phyloP scores from a whole-genome alignment of 495 filamentous ascomycete species.

The Neohortaea acidophila region DNA sequence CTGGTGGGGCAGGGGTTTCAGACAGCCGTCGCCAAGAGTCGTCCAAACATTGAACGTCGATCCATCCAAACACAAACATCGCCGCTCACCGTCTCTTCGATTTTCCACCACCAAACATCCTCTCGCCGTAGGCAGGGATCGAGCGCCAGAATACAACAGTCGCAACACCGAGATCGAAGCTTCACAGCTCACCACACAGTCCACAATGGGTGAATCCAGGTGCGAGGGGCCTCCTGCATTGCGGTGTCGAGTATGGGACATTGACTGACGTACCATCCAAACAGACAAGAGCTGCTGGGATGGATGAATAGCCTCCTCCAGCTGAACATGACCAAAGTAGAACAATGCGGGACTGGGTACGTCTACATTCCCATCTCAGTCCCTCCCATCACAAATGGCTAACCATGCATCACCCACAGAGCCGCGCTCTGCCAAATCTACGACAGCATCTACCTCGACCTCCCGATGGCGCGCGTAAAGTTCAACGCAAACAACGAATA shows the following conservation, averaged over 20 bases:
- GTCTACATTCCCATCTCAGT: constrained; percentile 29
- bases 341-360: constrained; percentile 98
- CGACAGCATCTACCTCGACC: constrained; percentile 91
- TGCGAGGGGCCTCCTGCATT: no score
- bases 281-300: constrained; percentile 85
- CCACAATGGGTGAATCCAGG: constrained; percentile 13
- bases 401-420: constrained; percentile 32
- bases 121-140: no score
- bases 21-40: no score
- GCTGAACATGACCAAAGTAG: constrained; percentile 94
- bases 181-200: not conserved
- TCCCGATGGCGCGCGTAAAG: constrained; percentile 92
- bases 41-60: no score
- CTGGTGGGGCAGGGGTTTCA: no score
- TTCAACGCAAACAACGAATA: constrained; percentile 97
- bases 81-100: no score
- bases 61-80: no score
- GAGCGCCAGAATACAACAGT: no score
- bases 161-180: not conserved
- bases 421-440: constrained; percentile 94
- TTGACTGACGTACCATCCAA: not conserved
- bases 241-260: not conserved
- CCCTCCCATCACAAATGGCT: not conserved
- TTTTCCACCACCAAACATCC: no score
- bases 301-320: constrained; percentile 97